Evolutionary conservation across 805 yeast genomes (phyloP), one percentile per base, ranked within the genome.

Genomic region (Ogataea trehaloabstinens): DNA sequence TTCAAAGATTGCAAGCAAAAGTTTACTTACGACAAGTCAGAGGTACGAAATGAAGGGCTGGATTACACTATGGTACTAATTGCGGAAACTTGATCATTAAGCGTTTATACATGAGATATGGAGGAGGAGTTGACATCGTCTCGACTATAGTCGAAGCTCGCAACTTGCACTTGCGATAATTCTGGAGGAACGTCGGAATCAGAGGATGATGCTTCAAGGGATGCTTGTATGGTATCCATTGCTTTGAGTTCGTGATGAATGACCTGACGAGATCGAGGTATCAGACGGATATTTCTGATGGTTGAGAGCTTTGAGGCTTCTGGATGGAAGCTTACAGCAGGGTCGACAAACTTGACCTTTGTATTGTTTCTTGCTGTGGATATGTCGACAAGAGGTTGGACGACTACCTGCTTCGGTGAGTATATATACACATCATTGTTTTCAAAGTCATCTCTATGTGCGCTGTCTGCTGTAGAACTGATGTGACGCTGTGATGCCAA

Each of bases 401-500:
- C 63, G 1, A 63, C 61, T 2, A 71, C 68, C 36, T 70, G 68
- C 34, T 61, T 67, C 12, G 70, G 68, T 0, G 68, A 57, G 43
- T 72, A 72, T 0, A 71, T 58, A 48, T 64, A 71, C 11, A 70
- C 67, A 19, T 70, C 69, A 44, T 61, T 59, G 33, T 30, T 30
- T 11, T 8, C 17, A 30, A 17, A 11, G 11, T 16, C 19, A 16
- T 48, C 29, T 40, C 31, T 22, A 12, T 27, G 15, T 7, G 24
- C n/a, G 24, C 34, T 33, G 16, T 5, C 12, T 17, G 25, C 11
- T 17, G 24, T 5, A 18, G 32, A 16, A 22, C 28, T 21, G 16
- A 8, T 6, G 19, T 24, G 10, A 13, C 10, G 33, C 8, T 34
- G 24, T 13, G 10, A 8, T 19, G 35, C 10, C 10, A 30, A 21